Percentiles rank a stretch among this genome's conserved stretches.
Conservation (phyloP, 2,329 filamentous ascomycete genomes). For the Calonectria pauciramosa region DNA sequence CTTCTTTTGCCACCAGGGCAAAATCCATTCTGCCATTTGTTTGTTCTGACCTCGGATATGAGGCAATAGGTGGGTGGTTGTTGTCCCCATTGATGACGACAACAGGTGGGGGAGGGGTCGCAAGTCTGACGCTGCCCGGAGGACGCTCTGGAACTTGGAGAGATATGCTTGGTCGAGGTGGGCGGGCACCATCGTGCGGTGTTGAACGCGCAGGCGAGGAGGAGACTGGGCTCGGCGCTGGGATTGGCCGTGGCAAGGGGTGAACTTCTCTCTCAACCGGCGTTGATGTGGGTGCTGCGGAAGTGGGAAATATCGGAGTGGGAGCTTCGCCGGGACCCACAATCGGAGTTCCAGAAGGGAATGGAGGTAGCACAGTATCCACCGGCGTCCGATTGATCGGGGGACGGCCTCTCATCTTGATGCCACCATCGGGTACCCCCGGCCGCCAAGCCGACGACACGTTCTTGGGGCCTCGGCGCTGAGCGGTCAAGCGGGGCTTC, state of each 20-base stretch:
- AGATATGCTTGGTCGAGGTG: slow-evolving; percentile 55
- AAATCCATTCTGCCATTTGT: slow-evolving; percentile 30
- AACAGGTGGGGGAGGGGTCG: slow-evolving; percentile 67
- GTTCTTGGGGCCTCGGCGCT: slow-evolving; percentile 82
- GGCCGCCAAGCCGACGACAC: slow-evolving; percentile 93
- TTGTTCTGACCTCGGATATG: slow-evolving; percentile 11
- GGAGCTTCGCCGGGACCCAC: slow-evolving; percentile 27
- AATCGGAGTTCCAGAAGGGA: slow-evolving; percentile 26
- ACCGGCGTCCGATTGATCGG: slow-evolving; percentile 74
- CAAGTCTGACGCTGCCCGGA: slow-evolving; percentile 72
- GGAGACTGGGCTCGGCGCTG: neutral
- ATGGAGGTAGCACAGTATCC: slow-evolving; percentile 60
- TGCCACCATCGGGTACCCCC: slow-evolving; percentile 70
- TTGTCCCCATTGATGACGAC: slow-evolving; percentile 40
- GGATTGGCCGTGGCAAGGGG: neutral
- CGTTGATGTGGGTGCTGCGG: slow-evolving; percentile 7
- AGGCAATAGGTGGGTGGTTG: neutral
- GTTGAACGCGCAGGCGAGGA: slow-evolving; percentile 26
- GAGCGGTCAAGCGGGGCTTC: slow-evolving; percentile 60
- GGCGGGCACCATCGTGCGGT: slow-evolving; percentile 39
- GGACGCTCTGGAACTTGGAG: slow-evolving; percentile 64
- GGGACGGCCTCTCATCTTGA: slow-evolving; percentile 84
- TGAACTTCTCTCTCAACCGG: slow-evolving; percentile 9
- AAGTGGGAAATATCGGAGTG: slow-evolving; percentile 20
- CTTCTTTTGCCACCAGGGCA: slow-evolving; percentile 39